Conservation (phyloP, 2,329 filamentous ascomycete genomes). For the Biscogniauxia marginata region DNA sequence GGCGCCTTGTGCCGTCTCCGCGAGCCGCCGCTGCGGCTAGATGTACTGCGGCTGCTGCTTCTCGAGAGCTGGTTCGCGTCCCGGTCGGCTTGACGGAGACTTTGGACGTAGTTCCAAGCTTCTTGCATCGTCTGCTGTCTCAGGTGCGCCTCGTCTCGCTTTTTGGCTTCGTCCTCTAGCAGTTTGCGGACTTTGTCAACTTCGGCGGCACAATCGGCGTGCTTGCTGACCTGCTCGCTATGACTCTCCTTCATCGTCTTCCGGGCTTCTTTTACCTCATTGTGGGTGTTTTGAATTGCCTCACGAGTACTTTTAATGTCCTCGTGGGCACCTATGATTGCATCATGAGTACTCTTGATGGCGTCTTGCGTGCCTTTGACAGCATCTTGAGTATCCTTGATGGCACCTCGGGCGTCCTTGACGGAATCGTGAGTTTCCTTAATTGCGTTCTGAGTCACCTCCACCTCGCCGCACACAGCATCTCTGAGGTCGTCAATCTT, state of each 20-base stretch:
- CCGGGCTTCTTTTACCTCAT: conserved; percentile 19
- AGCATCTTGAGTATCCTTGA: conserved; percentile 16
- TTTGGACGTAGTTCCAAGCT: conserved; percentile 21
- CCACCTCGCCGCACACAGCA: conserved; percentile 13
- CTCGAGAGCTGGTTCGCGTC: conserved; percentile 13
- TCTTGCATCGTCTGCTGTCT: conserved; percentile 20
- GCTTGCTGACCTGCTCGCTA: conserved; percentile 18
- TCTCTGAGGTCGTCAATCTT: conserved; percentile 13
- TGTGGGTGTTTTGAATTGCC: conserved; percentile 17
- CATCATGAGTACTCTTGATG: conserved; percentile 12
- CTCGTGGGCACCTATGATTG: conserved; percentile 8
- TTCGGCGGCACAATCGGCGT: conserved; percentile 21
- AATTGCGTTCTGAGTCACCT: conserved; percentile 15
- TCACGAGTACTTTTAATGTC: conserved; percentile 10
- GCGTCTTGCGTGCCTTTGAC: conserved; percentile 7
- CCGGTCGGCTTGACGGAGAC: conserved; percentile 14
- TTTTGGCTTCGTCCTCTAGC: conserved; percentile 24
- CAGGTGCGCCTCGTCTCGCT: conserved; percentile 20
- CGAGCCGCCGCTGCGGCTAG: neutral
- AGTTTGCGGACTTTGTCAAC: conserved; percentile 19
- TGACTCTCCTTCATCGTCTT: conserved; percentile 20
- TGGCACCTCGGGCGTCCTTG: conserved; percentile 8
- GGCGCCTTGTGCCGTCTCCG: neutral
- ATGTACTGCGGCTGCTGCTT: conserved; percentile 10
- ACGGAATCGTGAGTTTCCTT: conserved; percentile 16